Evolutionary conservation across 1,284 basidiomycete genomes (phyloP), one percentile per base, ranked within the genome.

Genomic region (Fomitopsis palustris): DNA sequence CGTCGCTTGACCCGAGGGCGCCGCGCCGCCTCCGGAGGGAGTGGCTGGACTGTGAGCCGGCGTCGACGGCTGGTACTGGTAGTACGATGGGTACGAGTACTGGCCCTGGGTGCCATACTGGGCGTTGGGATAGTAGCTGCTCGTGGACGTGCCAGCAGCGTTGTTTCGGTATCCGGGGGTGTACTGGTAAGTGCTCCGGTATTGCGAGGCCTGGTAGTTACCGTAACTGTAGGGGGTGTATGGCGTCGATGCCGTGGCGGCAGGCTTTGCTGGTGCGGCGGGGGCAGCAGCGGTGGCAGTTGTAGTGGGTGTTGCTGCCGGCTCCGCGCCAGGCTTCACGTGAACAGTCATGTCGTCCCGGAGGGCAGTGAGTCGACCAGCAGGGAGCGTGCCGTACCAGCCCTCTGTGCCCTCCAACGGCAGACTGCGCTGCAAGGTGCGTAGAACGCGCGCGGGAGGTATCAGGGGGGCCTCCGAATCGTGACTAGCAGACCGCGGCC

Each of bases 341-440:
- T 76, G 77, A 5, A 85, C 68, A 1, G 90, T 93, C 4, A 82
- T 79, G 66, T 93, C 85, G 69, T 92, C 90, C 23, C 84, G 81
- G 16, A 90, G 78, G 4, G 89, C 86, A 1, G 79, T 79, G 12
- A 81, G 64, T 27, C 80, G 79, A 41, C 79, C 74, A 19, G 82
- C 68, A n/a, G 86, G 83, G 4, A 93, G 78, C 1, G 86, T 92
- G 31, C 90, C 90, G 63, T 85, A 77, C 88, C 89, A 93, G 9
- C 89, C 87, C 60, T 78, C 78, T 3, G 81, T 76, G 21, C 85
- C 77, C 14, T 78, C 77, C 8, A 80, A 69, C 2, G 87, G 88
- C 7, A 93, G 75, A 0, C 87, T 88, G 21, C 80, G 83, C 63
- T 90, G 87, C 3, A 93, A 77, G 63, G 81, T 85, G 61, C 80